These are phyloP conservation scores for Auricularia sp. DNA, from an alignment of 768 basidiomycete genomes.

Conservation along the genomic window DNA sequence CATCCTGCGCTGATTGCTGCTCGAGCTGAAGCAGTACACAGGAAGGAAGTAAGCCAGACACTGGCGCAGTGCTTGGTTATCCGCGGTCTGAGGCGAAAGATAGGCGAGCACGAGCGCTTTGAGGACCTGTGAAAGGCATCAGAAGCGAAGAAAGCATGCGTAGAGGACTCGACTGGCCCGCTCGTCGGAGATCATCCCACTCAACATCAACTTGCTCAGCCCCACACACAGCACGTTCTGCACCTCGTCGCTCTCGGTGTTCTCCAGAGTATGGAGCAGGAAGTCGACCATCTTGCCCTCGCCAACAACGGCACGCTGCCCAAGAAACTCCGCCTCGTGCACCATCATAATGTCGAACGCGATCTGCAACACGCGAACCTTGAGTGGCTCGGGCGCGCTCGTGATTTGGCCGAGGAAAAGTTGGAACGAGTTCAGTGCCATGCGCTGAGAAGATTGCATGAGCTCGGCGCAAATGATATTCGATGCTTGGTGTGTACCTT, in stretches of 20 bases:
- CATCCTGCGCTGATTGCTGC: constrained; percentile 64
- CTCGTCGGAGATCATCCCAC: constrained; percentile 64
- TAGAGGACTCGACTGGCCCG: constrained; percentile 36
- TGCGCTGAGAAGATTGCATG: constrained; percentile 22
- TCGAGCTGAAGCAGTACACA: constrained; percentile 74
- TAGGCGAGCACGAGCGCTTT: constrained; percentile 48
- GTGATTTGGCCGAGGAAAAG: constrained; percentile 74
- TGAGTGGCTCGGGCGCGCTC: constrained; percentile 50
- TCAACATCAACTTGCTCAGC: constrained; percentile 73
- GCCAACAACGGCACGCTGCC: constrained; percentile 11
- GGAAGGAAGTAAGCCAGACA: constrained; percentile 81
- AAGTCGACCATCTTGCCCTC: constrained; percentile 57
- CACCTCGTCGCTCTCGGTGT: constrained; percentile 49
- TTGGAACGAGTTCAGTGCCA: constrained; percentile 53
- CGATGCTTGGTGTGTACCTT: constrained; percentile 36
- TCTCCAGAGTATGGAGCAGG: constrained; percentile 41
- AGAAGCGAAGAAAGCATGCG: neutral
- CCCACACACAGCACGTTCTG: constrained; percentile 70
- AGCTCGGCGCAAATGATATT: neutral
- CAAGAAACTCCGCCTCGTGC: constrained; percentile 58
- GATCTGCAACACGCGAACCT: constrained; percentile 61
- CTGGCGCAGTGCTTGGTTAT: constrained; percentile 78
- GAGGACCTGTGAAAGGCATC: constrained; percentile 28
- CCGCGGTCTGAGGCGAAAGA: constrained; percentile 67
- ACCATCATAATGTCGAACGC: constrained; percentile 83